phyloP scores from a whole-genome alignment of 1,284 basidiomycete species.

The Fomitopsis schrenkii region DNA sequence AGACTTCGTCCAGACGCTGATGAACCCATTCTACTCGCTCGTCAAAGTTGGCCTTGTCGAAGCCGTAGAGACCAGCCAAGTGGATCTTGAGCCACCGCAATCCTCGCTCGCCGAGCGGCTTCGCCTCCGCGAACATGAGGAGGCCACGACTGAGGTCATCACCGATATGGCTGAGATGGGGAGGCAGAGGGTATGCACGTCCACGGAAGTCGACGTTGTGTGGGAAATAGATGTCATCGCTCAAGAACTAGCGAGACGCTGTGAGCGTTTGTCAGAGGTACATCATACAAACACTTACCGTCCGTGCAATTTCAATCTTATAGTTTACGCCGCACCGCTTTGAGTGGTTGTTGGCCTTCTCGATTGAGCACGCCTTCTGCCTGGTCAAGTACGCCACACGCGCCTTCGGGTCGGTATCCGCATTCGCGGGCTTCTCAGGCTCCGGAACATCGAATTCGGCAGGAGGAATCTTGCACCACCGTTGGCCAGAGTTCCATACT shows the following conservation, averaged over 20 bases:
- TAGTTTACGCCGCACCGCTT: constrained; percentile 95
- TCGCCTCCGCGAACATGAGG: constrained; percentile 79
- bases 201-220: constrained; percentile 99
- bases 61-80: constrained; percentile 90
- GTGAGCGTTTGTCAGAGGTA: neutral
- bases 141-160: constrained; percentile 93
- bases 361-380: constrained; percentile 58
- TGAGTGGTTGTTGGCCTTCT: constrained; percentile 80
- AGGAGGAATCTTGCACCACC: constrained; percentile 77
- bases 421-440: constrained; percentile 61
- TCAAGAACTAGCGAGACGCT: constrained; percentile 52
- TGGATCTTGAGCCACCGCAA: constrained; percentile 88
- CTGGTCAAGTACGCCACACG: constrained; percentile 59
- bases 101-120: constrained; percentile 79
- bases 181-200: constrained; percentile 95
- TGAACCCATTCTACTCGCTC: constrained; percentile 84
- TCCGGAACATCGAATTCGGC: constrained; percentile 55
- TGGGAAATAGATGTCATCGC: constrained; percentile 89
- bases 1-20: constrained; percentile 73
- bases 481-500: constrained; percentile 83
- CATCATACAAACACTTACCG: constrained; percentile 47
- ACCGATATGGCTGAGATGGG: constrained; percentile 94
- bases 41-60: constrained; percentile 92
- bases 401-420: constrained; percentile 63
- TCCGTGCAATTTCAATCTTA: constrained; percentile 94